Evolutionary conservation across 257 asterid species (phyloP), one percentile per base, ranked within the genome.

Genomic region (Solanum corneliomulleri): DNA sequence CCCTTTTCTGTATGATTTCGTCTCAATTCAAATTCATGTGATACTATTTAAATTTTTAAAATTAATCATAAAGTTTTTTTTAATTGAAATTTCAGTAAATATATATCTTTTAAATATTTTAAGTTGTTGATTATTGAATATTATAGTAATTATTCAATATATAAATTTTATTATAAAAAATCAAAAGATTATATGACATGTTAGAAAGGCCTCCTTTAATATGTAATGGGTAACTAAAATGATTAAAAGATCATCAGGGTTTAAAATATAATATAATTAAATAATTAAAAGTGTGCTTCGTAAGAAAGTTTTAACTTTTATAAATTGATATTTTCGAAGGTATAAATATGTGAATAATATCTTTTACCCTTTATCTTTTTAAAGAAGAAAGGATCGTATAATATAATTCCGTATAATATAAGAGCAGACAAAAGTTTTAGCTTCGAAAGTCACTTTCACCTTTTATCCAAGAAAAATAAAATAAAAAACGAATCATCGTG

Each of bases 51-150:
- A 60, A n/a, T 60, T 62, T 62, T 25, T 6, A 11, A 6, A 62
- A 7, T 60, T 14, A 14, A 0, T 1, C 7, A 49, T 5, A 14
- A 60, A 62, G 3, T 4, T 62, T 62, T 23, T 60, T 52, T 52
- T 18, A 9, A 52, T 0, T 0, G 2, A 6, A 18, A 52, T 52
- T 52, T 52, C 23, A 6, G 0, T 44, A 1, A 12, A 4, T 0
- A 14, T 49, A 15, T 49, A 15, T 49, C 21, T 49, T 49, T 49
- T 49, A 5, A 49, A 49, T 49, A 49, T 49, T 15, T 49, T 15
- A 49, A 49, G 16, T 15, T 15, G 23, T 49, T 49, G 6, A 49
- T 49, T 49, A 49, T 49, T 49, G 23, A 5, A 15, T 49, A 35
- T 35, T 5, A 35, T 37, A 37, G 1, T 6, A 37, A 37, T 1